Evolutionary conservation across 2,329 filamentous ascomycete genomes (phyloP).

Genomic region (Xylariaceae sp.): DNA sequence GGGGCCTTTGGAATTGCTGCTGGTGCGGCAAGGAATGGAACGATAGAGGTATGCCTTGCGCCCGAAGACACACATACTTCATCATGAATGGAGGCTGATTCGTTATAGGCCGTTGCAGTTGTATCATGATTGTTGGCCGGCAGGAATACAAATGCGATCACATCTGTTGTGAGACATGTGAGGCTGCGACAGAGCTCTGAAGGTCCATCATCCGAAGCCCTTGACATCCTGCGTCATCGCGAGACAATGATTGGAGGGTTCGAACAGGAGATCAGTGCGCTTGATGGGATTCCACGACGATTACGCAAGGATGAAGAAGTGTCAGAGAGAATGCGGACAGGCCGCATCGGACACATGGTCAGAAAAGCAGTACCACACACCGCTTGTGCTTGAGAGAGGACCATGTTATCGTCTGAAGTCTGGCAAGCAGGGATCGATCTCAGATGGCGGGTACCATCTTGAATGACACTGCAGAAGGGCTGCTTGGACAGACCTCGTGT

Average conservation of each 20-base stretch:
- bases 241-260: no score
- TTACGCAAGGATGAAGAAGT: no score
- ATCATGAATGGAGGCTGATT: constrained; percentile 11
- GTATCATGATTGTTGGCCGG: constrained; percentile 50
- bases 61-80: neutral
- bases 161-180: constrained; percentile 50
- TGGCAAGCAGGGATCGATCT: no score
- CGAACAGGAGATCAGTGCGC: no score
- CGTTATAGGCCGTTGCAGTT: constrained; percentile 42
- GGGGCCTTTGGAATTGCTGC: constrained; percentile 52
- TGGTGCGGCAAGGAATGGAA: constrained; percentile 55
- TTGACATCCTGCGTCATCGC: neutral
- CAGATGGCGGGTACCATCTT: no score
- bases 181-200: constrained; percentile 35
- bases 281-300: no score
- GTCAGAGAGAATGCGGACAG: no score
- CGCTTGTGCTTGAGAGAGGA: no score
- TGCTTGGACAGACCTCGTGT: constrained; percentile 18
- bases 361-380: no score
- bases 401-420: neutral
- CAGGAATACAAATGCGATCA: constrained; percentile 49
- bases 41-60: constrained; percentile 29
- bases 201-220: constrained; percentile 1
- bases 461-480: no score
- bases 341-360: no score